Conservation (phyloP, 257 asterid genomes). For the Solanum tarijense region DNA sequence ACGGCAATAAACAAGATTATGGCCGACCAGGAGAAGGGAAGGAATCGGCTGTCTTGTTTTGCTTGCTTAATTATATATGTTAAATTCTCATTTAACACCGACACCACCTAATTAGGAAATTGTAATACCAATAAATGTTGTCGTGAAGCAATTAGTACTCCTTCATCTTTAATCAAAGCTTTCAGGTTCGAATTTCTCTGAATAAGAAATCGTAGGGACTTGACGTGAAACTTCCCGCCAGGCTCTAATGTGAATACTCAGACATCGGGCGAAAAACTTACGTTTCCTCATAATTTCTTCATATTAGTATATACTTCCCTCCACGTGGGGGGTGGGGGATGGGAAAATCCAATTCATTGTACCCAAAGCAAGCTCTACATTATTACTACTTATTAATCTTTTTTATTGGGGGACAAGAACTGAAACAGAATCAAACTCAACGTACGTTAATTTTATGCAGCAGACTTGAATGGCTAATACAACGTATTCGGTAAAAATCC, state of each 20-base stretch:
- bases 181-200: no score
- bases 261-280: not conserved
- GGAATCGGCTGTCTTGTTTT: not conserved
- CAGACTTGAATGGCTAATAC: not conserved
- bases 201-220: not conserved
- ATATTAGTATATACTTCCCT: slow-evolving; percentile 10
- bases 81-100: slow-evolving; percentile 13
- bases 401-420: not conserved
- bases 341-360: not conserved
- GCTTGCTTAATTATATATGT: not conserved
- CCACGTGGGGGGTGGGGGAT: slow-evolving; percentile 48
- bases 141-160: accelerated
- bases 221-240: no score
- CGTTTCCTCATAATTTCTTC: not conserved
- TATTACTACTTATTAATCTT: not conserved
- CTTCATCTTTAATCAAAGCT: not conserved
- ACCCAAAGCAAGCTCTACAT: not conserved
- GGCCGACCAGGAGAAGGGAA: not conserved
- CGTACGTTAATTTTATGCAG: not conserved
- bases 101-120: slow-evolving; percentile 5
- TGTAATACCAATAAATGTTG: not conserved
- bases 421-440: not conserved
- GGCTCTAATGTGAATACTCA: accelerated
- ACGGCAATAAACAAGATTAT: slow-evolving; percentile 11
- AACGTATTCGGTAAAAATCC: no score